Evolutionary conservation across 1,284 basidiomycete species (phyloP), one percentile per base, ranked within the genome.

Genomic region (Phaffia rhodozyma): DNA sequence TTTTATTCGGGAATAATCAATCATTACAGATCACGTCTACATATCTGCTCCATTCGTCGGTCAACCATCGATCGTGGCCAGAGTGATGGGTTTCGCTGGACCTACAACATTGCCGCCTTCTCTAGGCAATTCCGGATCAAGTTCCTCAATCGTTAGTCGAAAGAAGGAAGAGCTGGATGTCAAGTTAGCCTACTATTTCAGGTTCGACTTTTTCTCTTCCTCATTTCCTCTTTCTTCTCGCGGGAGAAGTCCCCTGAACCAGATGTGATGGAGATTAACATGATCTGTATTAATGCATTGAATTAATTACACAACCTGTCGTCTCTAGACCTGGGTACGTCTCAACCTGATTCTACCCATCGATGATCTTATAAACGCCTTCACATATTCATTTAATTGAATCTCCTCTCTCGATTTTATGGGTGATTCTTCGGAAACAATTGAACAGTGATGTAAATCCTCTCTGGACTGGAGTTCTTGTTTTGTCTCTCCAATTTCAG

Each of bases 1-100:
- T 16, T 43, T 11, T 16, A 11, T 43, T 43, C 38, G 38, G 13
- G 6, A 13, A 25, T 18, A 29, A 61, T 60, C 57, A 48, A 63
- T 43, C 38, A 43, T 43, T 11, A 66, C 74, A 92, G 92, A 97
- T 76, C 90, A 96, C 78, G 91, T 96, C 72, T 97, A 97, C 75
- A 89, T 91, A 75, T 91, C 91, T 38, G 86, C 89, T 20, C 86
- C 84, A 67, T 96, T 27, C 23, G 58, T 52, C 27, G 63, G 62
- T 1, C 56, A 60, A 21, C 52, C 63, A n/a, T 60, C 34, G 47
- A 49, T 50, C 23, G 55, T 65, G 30, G 58, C 58, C 18, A 53
- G 63, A n/a, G 47, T 65, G 7, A 65, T 65, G 55, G 63, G 55
- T 30, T 16, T 65, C 34, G 38, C 13, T 16, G 16, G 38, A 43